Evolutionary conservation across 2,329 filamentous ascomycete genomes (phyloP).

Genomic region (Pseudogymnoascus sp.): DNA sequence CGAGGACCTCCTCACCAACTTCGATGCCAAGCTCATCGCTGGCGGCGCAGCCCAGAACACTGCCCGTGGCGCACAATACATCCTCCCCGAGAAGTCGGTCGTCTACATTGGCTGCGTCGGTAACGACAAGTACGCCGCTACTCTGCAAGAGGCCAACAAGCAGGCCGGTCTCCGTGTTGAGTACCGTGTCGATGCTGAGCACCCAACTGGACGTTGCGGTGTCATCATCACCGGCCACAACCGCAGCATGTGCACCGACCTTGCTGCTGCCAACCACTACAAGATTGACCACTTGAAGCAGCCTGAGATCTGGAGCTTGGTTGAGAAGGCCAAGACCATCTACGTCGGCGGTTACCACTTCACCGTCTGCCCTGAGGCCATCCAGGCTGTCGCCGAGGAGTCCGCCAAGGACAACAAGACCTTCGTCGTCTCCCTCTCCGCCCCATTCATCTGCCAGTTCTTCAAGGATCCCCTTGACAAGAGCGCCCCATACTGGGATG

Average conservation of each 20-base stretch:
- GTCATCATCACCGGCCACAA: slow-evolving; percentile 96
- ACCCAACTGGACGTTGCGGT: slow-evolving; percentile 86
- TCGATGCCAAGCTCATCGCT: slow-evolving; percentile 86
- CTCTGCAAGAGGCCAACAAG: slow-evolving; percentile 76
- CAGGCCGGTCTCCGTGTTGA: slow-evolving; percentile 84
- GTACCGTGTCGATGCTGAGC: slow-evolving; percentile 80
- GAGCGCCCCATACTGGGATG: slow-evolving; percentile 86
- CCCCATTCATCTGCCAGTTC: slow-evolving; percentile 93
- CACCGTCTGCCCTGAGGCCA: slow-evolving; percentile 87
- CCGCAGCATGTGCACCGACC: slow-evolving; percentile 88
- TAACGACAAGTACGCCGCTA: slow-evolving; percentile 90
- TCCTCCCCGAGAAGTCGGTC: slow-evolving; percentile 80
- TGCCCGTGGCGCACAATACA: slow-evolving; percentile 91
- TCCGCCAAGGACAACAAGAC: slow-evolving; percentile 83
- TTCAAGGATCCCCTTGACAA: slow-evolving; percentile 94
- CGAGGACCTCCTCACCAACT: slow-evolving; percentile 88
- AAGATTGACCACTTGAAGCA: slow-evolving; percentile 87
- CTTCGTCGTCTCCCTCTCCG: slow-evolving; percentile 85
- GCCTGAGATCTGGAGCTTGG: slow-evolving; percentile 83
- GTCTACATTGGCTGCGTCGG: slow-evolving; percentile 92
- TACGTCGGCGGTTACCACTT: slow-evolving; percentile 97
- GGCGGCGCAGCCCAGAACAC: slow-evolving; percentile 97
- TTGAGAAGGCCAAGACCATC: slow-evolving; percentile 78
- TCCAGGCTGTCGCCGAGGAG: slow-evolving; percentile 83
- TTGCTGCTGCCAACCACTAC: slow-evolving; percentile 95